Conservation (phyloP, 2,329 filamentous ascomycete genomes). For the Westerdykella aurantiaca region DNA sequence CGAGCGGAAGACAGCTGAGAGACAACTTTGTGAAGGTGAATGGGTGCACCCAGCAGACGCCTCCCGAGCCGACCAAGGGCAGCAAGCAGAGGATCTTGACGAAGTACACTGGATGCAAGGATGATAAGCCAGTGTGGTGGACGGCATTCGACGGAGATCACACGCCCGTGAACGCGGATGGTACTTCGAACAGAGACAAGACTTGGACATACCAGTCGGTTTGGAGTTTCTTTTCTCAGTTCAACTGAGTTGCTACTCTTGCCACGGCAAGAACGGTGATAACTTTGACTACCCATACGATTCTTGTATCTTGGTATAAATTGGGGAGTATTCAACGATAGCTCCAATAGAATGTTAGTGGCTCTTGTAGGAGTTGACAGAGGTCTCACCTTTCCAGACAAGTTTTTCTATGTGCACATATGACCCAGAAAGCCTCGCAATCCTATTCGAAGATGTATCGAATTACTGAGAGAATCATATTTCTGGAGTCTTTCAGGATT, state of each 20-base stretch:
- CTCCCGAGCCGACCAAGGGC: slow-evolving; percentile 14
- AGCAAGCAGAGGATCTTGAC: slow-evolving; percentile 6
- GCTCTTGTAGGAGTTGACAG: too few species aligned
- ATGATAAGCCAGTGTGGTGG: slow-evolving; percentile 28
- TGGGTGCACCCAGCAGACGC: slow-evolving; percentile 18
- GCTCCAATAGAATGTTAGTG: too few species aligned
- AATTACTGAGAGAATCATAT: too few species aligned
- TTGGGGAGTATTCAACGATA: too few species aligned
- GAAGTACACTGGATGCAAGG: slow-evolving; percentile 15
- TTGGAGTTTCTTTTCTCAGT: slow-evolving; percentile 27
- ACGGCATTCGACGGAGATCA: slow-evolving; percentile 30
- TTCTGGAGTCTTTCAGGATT: too few species aligned
- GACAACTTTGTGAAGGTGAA: slow-evolving; percentile 36
- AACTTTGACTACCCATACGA: too few species aligned
- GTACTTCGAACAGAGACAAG: slow-evolving; percentile 5
- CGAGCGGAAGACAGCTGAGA: slow-evolving; percentile 27
- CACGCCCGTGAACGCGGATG: slow-evolving; percentile 9
- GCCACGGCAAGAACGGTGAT: too few species aligned
- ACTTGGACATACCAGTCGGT: slow-evolving; percentile 14
- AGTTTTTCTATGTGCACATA: too few species aligned
- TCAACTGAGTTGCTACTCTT: neutral
- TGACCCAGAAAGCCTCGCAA: too few species aligned
- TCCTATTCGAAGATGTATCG: too few species aligned
- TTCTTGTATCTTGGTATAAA: too few species aligned
- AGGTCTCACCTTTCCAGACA: too few species aligned